Base-by-base conservation (phyloP, 345 rosid species). In the Bruguiera sexangula region DNA sequence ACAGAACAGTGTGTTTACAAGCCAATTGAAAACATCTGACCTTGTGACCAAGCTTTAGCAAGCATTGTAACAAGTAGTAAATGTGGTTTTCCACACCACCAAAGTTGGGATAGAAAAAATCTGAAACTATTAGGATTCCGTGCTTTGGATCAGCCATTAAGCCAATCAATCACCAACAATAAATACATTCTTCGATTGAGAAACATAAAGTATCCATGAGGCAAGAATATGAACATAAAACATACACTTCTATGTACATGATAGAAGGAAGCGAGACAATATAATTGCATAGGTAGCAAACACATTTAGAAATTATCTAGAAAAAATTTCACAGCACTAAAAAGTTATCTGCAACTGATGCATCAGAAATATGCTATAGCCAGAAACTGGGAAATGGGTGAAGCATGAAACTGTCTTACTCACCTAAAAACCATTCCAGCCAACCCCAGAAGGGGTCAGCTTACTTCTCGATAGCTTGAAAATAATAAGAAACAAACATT, bases 41-140 rank as follows among this genome's bases (percentile, higher is more conserved):
- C 98, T 90, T 95, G 86, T 90, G 98, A 31, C 98, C 97, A 65
- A 90, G 96, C 83, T 90, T 82, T 68, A 95, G 75, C 60, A 92
- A 79, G 83, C 98, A 95, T 66, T 92, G 99, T 37, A 98, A 95
- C 46, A 95, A 85, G 75, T 85, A 95, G 65, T 92, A 95, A 60
- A 95, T 87, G 80, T 95, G 98, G 80, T 78, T 88, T 79, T 95
- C 98, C 1, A 95, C 99, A 55, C 99, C 99, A 61, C 98, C 97
- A 58, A 95, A 90, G 80, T 92, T 95, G 9, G 99, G 98, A 80
- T 84, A 95, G 89, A 90, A 92, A 83, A 95, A 92, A 82, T 95
- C 98, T 26, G 98, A 95, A 60, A 89, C 96, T 97, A 95, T 92
- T 73, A 95, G 78, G 74, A 95, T 83, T 70, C 87, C 86, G 62